Percentiles rank a stretch among this genome's conserved stretches.
Evolutionary conservation across 352 stramenopile species (phyloP).

Genomic region (Phytophthora podocarpi): DNA sequence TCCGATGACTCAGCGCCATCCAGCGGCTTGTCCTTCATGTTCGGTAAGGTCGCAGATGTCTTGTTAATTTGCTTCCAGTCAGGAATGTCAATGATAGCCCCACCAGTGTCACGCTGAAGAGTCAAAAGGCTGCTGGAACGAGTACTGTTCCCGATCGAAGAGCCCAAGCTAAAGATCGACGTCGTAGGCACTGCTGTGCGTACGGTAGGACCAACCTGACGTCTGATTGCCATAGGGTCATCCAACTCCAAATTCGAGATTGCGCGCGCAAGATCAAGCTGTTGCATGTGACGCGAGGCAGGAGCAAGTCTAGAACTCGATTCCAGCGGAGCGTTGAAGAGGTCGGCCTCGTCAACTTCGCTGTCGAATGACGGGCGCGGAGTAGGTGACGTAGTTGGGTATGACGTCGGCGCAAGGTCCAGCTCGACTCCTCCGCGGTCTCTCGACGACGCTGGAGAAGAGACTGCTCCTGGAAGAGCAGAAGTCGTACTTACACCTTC

Average conservation of each 20-base stretch:
- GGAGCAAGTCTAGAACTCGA: constrained; percentile 39
- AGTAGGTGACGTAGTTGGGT: constrained; percentile 38
- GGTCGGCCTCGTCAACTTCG: constrained; percentile 31
- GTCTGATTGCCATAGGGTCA: constrained; percentile 67
- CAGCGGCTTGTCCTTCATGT: constrained; percentile 51
- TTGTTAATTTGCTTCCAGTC: constrained; percentile 67
- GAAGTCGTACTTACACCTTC: constrained; percentile 15
- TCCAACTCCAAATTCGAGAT: constrained; percentile 79
- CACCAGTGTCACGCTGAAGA: constrained; percentile 54
- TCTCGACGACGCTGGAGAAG: constrained; percentile 19
- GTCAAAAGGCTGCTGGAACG: constrained; percentile 51
- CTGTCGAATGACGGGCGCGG: constrained; percentile 40
- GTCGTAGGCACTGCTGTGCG: constrained; percentile 54
- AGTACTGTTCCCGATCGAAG: constrained; percentile 48
- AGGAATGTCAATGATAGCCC: constrained; percentile 52
- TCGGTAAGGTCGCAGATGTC: constrained; percentile 61
- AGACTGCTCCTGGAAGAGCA: constrained; percentile 2
- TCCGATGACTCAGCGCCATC: constrained; percentile 31
- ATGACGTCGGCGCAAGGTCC: constrained; percentile 23
- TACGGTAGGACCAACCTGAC: constrained; percentile 37
- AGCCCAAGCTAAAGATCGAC: constrained; percentile 70
- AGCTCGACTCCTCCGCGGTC: constrained; percentile 18
- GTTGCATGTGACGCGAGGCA: constrained; percentile 72
- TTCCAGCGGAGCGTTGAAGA: constrained; percentile 11
- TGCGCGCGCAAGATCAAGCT: constrained; percentile 67